These are phyloP conservation scores for Cadophora luteo-olivacea DNA, from an alignment of 2,329 filamentous ascomycete genomes.

Conservation along the genomic window DNA sequence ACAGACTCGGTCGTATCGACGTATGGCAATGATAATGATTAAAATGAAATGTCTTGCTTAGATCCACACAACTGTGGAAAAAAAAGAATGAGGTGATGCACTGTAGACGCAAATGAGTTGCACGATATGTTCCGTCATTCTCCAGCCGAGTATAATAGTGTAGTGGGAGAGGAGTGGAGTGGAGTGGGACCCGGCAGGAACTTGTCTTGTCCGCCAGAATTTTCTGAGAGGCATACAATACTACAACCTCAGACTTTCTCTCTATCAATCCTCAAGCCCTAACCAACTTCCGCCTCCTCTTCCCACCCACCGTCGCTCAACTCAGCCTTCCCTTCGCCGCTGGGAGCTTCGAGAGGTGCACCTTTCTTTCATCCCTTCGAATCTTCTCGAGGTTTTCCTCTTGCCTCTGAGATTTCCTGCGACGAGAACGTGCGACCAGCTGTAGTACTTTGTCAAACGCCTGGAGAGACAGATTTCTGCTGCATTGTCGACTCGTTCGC, in stretches of 20 bases:
- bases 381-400: conserved; percentile 18
- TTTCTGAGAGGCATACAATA: neutral
- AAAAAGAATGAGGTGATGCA: neutral
- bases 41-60: neutral
- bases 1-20: neutral
- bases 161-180: neutral
- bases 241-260: neutral
- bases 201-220: neutral
- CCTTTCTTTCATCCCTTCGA: conserved; percentile 15
- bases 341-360: conserved; percentile 24
- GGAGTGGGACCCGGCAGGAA: neutral
- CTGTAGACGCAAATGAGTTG: neutral
- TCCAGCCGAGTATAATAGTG: neutral
- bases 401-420: conserved; percentile 20
- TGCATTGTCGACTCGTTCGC: conserved; percentile 31
- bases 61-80: neutral
- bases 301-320: conserved; percentile 16
- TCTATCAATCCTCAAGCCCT: conserved; percentile 5
- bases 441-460: conserved; percentile 34
- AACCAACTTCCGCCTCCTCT: conserved; percentile 4
- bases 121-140: neutral
- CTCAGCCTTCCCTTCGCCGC: conserved; percentile 20
- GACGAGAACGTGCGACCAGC: conserved; percentile 33
- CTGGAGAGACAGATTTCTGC: conserved; percentile 21
- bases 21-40: neutral